Base-by-base conservation (phyloP, 208 protist species). In the Trypanosoma melophagium region DNA sequence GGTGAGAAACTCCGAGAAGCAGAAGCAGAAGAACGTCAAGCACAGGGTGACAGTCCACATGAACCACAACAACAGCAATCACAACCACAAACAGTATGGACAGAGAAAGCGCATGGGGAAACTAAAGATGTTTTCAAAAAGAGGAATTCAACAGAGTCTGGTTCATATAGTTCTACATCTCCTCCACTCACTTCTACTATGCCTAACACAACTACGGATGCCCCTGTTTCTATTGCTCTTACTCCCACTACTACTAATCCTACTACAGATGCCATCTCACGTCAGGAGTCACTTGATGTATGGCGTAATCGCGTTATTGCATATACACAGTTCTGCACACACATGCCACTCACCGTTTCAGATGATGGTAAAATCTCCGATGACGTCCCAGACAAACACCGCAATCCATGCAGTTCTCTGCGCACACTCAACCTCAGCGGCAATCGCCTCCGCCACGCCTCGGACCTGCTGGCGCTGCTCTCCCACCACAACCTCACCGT, bases 321-420 rank as follows among this genome's bases (percentile, higher is more conserved):
- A 8, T 74, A 66, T 31, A 54, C 58, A 13, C 19, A 67, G 13
- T 80, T 86, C 45, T 90, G 83, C 56, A 67, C 73, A 25, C 76
- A 81, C 42, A 50, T 50, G 19, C 71, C 76, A n/a, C 38, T 77
- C 10, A 59, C 62, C 1, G 24, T 28, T 24, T 14, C 42, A 28
- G 62, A 83, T 35, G 31, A 79, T 12, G 55, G 53, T 7, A 52
- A 47, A 16, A 58, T 67, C 8, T 49, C 44, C 44, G 57, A 69
- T 16, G 42, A 62, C 12, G 63, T 84, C 5, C 79, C 81, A 0
- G 50, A 55, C 4, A 60, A 59, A 53, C 71, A 75, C 60, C 80
- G 76, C 31, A 81, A 80, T 68, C 83, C 79, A 12, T 95, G 86
- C 77, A 87, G 81, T 74, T 91, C 89, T 0, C 63, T 98, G 38